These are phyloP conservation scores for Skeletonema menzelii DNA, from an alignment of 108 stramenopile species.

Conservation along the genomic window DNA sequence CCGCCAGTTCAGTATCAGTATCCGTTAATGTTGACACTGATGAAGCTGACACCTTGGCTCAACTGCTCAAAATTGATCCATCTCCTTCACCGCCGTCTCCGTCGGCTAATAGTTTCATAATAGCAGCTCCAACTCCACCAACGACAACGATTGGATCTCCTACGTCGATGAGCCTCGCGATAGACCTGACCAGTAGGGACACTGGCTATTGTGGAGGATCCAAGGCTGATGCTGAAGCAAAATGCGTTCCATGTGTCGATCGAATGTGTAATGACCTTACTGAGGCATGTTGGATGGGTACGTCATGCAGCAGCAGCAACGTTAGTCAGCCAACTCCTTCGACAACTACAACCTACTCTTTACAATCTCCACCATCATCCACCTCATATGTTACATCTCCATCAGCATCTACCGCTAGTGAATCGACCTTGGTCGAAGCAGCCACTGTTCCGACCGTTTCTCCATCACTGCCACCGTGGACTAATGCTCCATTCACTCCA, in stretches of 20 bases:
- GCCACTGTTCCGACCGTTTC: not conserved
- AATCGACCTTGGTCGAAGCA: not conserved
- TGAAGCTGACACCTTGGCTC: not conserved
- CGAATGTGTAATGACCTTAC: not conserved
- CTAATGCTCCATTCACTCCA: constrained; percentile 30
- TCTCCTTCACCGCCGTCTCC: not conserved
- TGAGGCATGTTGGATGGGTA: not conserved
- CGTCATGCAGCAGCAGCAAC: not conserved
- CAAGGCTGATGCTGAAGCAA: not conserved
- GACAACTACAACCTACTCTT: not conserved
- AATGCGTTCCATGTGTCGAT: not conserved
- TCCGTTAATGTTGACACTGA: not conserved
- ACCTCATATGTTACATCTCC: no score
- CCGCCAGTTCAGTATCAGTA: not conserved
- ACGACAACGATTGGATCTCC: not conserved
- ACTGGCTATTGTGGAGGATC: not conserved
- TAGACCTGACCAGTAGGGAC: not conserved
- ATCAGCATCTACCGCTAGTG: not conserved
- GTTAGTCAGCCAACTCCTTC: not conserved
- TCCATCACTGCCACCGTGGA: constrained; percentile 25
- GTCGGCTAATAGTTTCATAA: not conserved
- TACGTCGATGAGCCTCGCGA: not conserved
- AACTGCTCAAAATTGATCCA: not conserved
- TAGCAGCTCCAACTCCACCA: not conserved
- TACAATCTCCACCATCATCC: not conserved